These are phyloP conservation scores for Alliaria petiolata DNA, from an alignment of 345 rosid genomes.

Conservation along the genomic window DNA sequence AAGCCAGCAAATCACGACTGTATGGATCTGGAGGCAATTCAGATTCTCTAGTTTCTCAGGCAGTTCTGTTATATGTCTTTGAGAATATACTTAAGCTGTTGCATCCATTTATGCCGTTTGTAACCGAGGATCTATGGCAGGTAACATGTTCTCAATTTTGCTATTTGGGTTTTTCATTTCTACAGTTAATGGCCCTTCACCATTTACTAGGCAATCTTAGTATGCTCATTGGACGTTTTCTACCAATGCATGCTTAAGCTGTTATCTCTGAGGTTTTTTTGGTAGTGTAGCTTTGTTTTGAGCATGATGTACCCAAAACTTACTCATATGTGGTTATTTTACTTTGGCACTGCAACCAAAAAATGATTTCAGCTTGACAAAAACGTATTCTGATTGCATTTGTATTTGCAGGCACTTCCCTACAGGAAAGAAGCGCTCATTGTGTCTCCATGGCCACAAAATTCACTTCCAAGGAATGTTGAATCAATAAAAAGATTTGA, in stretches of 20 bases:
- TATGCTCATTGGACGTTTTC: neutral
- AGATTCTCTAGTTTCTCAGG: conserved; percentile 60
- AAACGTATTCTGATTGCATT: neutral
- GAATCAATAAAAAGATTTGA: conserved; percentile 71
- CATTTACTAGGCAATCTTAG: neutral
- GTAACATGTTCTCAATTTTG: conserved; percentile 32
- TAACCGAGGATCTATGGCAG: conserved; percentile 98
- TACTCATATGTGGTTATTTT: neutral
- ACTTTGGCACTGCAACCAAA: neutral
- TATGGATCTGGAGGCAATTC: conserved; percentile 54
- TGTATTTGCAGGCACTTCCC: conserved; percentile 66
- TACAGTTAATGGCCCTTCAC: neutral
- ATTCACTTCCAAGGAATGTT: conserved; percentile 63
- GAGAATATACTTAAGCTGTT: conserved; percentile 79
- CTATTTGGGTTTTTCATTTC: neutral
- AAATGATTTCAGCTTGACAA: neutral
- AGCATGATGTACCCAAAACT: neutral
- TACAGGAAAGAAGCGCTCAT: conserved; percentile 73
- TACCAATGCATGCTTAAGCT: neutral
- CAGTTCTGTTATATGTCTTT: conserved; percentile 81
- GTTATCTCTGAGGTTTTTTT: neutral
- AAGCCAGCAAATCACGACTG: conserved; percentile 91
- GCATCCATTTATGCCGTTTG: conserved; percentile 99
- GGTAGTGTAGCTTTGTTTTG: neutral
- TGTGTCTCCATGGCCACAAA: conserved; percentile 83